phyloP scores from a whole-genome alignment of 352 stramenopile genomes.

The Peronospora belbahrii region DNA sequence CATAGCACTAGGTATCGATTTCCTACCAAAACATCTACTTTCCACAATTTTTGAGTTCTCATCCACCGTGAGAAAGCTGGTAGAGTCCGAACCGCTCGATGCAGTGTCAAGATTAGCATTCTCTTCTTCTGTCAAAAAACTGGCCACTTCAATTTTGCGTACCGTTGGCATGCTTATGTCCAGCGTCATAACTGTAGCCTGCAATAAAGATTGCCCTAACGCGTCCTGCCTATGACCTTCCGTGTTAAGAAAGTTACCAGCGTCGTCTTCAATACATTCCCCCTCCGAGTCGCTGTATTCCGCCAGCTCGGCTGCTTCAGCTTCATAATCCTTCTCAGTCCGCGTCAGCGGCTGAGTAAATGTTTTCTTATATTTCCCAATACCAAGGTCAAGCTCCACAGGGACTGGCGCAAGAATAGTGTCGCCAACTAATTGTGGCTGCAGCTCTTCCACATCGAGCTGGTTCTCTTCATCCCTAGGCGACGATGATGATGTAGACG shows the following conservation, averaged over 20 bases:
- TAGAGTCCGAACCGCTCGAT: conserved; percentile 30
- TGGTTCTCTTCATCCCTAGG: conserved; percentile 30
- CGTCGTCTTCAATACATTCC: conserved; percentile 16
- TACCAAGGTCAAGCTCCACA: conserved; percentile 39
- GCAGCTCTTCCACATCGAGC: conserved; percentile 30
- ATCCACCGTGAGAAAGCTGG: conserved; percentile 35
- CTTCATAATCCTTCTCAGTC: conserved; percentile 21
- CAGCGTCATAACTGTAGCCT: conserved; percentile 20
- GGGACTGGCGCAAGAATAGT: conserved; percentile 15
- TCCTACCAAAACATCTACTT: conserved; percentile 22
- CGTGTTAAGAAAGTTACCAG: conserved; percentile 30
- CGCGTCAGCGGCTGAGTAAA: conserved; percentile 13
- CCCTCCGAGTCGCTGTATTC: conserved; percentile 28
- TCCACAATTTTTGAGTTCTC: conserved; percentile 40
- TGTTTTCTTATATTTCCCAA: conserved; percentile 50
- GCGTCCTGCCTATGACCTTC: conserved; percentile 12
- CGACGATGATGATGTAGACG: conserved; percentile 24
- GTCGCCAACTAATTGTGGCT: conserved; percentile 22
- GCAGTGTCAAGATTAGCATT: conserved; percentile 25
- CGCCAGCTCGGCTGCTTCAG: conserved; percentile 26
- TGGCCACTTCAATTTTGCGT: conserved; percentile 40
- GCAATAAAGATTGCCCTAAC: conserved; percentile 16
- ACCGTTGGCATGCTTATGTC: conserved; percentile 23
- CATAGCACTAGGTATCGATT: not conserved
- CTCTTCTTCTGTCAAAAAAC: conserved; percentile 41